Evolutionary conservation across 768 basidiomycete genomes (phyloP).

Genomic region (Amanita muscaria): DNA sequence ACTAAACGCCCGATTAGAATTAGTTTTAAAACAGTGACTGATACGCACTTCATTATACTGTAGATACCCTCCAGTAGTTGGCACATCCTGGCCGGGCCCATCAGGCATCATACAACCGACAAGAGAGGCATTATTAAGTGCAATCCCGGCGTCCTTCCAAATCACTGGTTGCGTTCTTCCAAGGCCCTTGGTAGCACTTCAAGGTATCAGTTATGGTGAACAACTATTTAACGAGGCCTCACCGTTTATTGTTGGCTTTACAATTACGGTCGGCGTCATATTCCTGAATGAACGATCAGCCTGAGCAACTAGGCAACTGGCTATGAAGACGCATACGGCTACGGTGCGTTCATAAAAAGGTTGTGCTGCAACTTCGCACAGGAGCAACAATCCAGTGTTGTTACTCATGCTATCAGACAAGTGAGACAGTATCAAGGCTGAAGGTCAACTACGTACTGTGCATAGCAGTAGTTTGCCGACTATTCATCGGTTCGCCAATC

Average conservation of each 20-base stretch:
- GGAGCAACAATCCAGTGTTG: slow-evolving; percentile 43
- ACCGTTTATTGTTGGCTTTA: slow-evolving; percentile 32
- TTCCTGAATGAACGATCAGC: slow-evolving; percentile 18
- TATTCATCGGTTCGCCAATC: slow-evolving; percentile 14
- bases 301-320: too few species aligned
- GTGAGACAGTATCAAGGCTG: slow-evolving; percentile 5
- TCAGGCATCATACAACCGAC: slow-evolving; percentile 54
- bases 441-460: slow-evolving; percentile 27
- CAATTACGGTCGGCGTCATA: slow-evolving; percentile 44
- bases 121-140: slow-evolving; percentile 39
- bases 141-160: slow-evolving; percentile 53
- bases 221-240: slow-evolving; percentile 12
- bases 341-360: slow-evolving; percentile 41
- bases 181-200: slow-evolving; percentile 46
- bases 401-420: slow-evolving; percentile 34
- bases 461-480: slow-evolving; percentile 50
- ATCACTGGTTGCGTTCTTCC: slow-evolving; percentile 41
- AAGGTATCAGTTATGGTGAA: neutral
- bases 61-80: slow-evolving; percentile 21
- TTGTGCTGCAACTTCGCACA: slow-evolving; percentile 52
- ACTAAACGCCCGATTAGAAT: slow-evolving; percentile 25
- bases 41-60: slow-evolving; percentile 49
- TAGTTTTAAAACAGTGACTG: neutral
- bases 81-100: slow-evolving; percentile 30
- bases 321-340: slow-evolving; percentile 21